Evolutionary conservation across 2,329 filamentous ascomycete genomes (phyloP).

Genomic region (Monilinia polystroma): DNA sequence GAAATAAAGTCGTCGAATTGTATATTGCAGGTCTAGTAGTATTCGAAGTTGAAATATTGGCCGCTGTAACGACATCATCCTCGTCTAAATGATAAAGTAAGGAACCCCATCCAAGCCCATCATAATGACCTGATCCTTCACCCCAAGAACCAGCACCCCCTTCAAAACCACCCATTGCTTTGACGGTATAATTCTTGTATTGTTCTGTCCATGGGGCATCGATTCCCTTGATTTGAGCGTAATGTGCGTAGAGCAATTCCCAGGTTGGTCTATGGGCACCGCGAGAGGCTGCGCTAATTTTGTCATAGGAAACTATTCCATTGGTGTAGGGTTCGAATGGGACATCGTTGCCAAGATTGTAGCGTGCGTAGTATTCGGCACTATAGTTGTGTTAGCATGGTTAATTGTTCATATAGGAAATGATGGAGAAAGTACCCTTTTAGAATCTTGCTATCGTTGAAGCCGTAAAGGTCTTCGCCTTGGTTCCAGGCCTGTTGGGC

Average conservation of each 20-base stretch:
- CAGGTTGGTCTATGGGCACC: not conserved
- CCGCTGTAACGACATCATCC: not conserved
- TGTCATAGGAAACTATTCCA: not conserved
- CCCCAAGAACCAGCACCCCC: not conserved
- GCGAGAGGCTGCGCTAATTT: not conserved
- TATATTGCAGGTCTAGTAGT: not conserved
- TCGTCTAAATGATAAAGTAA: not conserved
- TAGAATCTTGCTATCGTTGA: not conserved
- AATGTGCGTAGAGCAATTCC: not conserved
- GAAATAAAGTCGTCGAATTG: too few relatives aligned
- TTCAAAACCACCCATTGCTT: not conserved
- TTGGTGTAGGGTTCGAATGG: slow-evolving; percentile 4
- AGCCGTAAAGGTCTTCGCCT: not conserved
- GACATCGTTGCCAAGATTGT: not conserved
- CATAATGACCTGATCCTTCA: not conserved
- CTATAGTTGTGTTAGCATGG: not conserved
- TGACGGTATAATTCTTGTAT: slow-evolving; percentile 2
- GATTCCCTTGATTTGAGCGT: not conserved
- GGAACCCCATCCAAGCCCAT: not conserved
- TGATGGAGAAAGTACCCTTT: not conserved
- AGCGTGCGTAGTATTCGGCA: slow-evolving; percentile 4
- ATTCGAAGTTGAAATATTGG: not conserved
- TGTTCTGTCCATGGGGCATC: not conserved
- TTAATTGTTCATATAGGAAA: too few relatives aligned
- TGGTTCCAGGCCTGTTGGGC: not conserved